Evolutionary conservation across 257 asterid species (phyloP), one percentile per base, ranked within the genome.

Genomic region (Mitragyna speciosa): DNA sequence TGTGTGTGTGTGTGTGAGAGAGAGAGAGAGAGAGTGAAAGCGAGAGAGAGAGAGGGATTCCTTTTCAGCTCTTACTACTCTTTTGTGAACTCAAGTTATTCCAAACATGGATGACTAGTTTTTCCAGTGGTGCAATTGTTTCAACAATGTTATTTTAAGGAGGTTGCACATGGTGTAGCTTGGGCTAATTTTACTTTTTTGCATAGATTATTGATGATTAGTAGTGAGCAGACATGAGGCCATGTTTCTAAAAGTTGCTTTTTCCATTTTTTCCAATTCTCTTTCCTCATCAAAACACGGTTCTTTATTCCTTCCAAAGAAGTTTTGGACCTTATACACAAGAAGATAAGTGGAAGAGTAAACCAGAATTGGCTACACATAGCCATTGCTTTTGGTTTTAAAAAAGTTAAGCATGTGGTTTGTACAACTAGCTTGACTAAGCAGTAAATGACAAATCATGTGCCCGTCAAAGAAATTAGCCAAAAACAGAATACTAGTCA

Each of bases 221-320:
- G 12, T 4, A 36, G 26, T 64, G 41, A 73, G 75, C 52, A 85
- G 64, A 82, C 86, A 87, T 75, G 87, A 89, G 48, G 49, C 90
- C 89, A 89, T 85, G 90, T 86, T 86, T 89, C 30, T 58, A 52
- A 89, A 83, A 88, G 87, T 83, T 80, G 81, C 80, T 87, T 89
- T 87, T 80, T 31, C 79, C 41, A 79, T 71, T 86, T 86, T 67
- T 65, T 59, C 76, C 61, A 69, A 49, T 30, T 77, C 70, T 77
- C 26, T 82, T 80, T 77, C 76, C 52, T 73, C 61, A 78, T 78
- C 86, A 78, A 82, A 49, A 85, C 24, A 51, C 22, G 7, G 12
- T 31, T 22, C 43, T 88, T 87, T 86, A 83, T 89, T 85, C 87
- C 85, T 84, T 83, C 85, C 75, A 67, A 69, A 68, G 17, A 69